A percentile compares a stretch with the other conserved stretches of the same genome.
Conservation (phyloP, 331 rosid species). For the Quercus lobata region DNA sequence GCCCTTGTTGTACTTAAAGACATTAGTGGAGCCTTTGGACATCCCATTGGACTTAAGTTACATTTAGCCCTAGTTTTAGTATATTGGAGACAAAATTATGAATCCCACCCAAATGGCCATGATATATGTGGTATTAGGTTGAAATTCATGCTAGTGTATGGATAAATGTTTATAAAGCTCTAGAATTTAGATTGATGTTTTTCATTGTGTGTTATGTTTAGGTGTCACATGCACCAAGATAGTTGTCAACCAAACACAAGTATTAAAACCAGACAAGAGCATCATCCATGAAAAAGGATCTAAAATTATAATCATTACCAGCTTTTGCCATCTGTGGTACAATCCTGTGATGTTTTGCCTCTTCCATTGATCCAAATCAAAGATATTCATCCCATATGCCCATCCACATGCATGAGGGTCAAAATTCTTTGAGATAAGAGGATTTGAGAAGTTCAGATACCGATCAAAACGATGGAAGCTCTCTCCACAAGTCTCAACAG, state of each 20-base stretch:
- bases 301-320: constrained; percentile 47
- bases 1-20: neutral
- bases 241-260: neutral
- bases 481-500: constrained; percentile 98
- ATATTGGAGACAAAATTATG: neutral
- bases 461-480: constrained; percentile 94
- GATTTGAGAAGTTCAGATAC: constrained; percentile 94
- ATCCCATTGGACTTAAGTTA: neutral
- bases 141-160: neutral
- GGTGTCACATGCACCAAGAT: neutral
- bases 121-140: neutral
- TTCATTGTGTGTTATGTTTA: neutral
- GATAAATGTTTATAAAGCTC: neutral
- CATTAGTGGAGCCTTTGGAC: no score
- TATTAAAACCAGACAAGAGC: neutral
- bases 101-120: neutral
- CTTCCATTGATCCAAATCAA: constrained; percentile 90
- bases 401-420: constrained; percentile 98
- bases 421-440: constrained; percentile 83
- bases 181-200: neutral
- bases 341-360: constrained; percentile 88
- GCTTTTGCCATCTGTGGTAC: constrained; percentile 95
- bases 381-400: constrained; percentile 99
- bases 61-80: neutral
- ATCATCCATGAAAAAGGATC: neutral